Evolutionary conservation across 306 rosid species (phyloP), one percentile per base, ranked within the genome.

Genomic region (Biancaea sappan): DNA sequence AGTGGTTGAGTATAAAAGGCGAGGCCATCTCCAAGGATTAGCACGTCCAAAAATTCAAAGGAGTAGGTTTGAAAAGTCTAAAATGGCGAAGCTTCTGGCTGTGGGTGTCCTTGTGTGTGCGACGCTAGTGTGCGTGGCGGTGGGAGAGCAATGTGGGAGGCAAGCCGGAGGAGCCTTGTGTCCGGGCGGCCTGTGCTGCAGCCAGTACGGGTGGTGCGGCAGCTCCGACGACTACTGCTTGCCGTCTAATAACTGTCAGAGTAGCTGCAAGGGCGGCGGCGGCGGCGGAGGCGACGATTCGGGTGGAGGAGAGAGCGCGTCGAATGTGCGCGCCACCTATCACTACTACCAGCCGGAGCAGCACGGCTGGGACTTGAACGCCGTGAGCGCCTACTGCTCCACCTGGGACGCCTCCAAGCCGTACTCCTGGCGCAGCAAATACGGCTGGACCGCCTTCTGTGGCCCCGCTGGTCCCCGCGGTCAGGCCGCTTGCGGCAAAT

Each of bases 371-470:
- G 92, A 93, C 81, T 66, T 83, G 43, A 54, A 26, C 18, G 83
- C 85, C 0, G 98, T 79, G 0, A 84, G 91, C 46, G 96, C 86
- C 9, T 93, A 43, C 66, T 93, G 98, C 77, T 44, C 98, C 0
- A 91, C 98, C 0, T 93, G 97, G 98, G 96, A 93, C 24, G 97
- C 92, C 7, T 2, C 59, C 11, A 61, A 83, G 63, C 44, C 98
- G 15, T 85, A 76, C 52, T 77, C 79, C 0, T 89, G 93, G 93
- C 93, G 98, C 8, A 90, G 88, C 18, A 89, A 89, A 38, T 89
- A 93, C 19, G 92, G 95, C 0, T 93, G 98, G 98, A 91, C 96
- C 0, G 93, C 98, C 47, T 93, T 91, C 74, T 91, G 98, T 53
- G 91, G 96, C 0, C 96, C 93, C 0, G 80, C 29, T 46, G 98